Evolutionary conservation across 1,284 basidiomycete genomes (phyloP), one percentile per base, ranked within the genome.

Genomic region (Ceratorhiza oryzae-sativae): DNA sequence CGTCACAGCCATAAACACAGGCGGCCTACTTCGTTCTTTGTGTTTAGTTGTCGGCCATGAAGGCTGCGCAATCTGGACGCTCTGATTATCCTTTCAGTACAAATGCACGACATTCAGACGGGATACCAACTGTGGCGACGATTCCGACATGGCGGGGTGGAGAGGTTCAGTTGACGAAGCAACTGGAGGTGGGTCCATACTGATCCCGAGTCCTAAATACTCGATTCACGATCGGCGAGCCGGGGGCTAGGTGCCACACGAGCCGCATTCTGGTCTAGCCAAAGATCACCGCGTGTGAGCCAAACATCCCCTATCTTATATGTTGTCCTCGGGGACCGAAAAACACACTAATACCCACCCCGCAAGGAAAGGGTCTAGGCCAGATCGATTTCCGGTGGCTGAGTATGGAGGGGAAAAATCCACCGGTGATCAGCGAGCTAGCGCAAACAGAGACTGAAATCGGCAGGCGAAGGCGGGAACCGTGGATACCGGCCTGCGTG

Each of bases 11-110:
- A n/a, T n/a, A n/a, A n/a, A n/a, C n/a, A n/a, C n/a, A n/a, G n/a
- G n/a, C n/a, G n/a, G n/a, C n/a, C 25, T 13, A 68, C 65, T 39
- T 55, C 10, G 27, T 56, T 68, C 25, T 56, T 13, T 12, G 65
- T 10, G 25, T 68, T 68, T 13, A 68, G 15, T n/a, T 46, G 36
- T 25, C 65, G 49, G 2, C 65, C 65, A 45, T 68, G 65, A 8
- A 68, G 48, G 18, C 53, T 13, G 18, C 48, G 62, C 34, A 65
- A 41, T 39, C 23, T 23, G 36, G 8, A 20, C 23, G 27, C 34
- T n/a, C 58, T 46, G 41, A 45, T 45, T 8, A 18, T 45, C 20
- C 15, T 30, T 49, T 34, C 60, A 32, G 25, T 32, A 8, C n/a
- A 12, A 20, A 27, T 9, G n/a, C 10, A 42, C 25, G 20, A 27